Evolutionary conservation across 2,329 filamentous ascomycete genomes (phyloP).

Genomic region (Periconia sp.): DNA sequence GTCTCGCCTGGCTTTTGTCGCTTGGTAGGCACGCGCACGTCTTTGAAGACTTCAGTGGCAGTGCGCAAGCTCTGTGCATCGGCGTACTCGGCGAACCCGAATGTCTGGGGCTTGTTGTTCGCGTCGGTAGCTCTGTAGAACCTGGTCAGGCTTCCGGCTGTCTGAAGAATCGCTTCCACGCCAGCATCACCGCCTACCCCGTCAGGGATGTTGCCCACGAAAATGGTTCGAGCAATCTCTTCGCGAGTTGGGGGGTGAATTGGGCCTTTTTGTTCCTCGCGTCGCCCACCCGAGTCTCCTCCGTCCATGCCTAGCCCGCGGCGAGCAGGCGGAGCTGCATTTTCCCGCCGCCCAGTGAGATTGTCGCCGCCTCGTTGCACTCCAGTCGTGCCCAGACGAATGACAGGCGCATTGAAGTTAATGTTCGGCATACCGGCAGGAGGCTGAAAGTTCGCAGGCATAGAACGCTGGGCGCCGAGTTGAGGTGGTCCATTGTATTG

Average conservation of each 20-base stretch:
- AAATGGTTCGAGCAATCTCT: conserved; percentile 90
- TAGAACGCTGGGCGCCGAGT: conserved; percentile 78
- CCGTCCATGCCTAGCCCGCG: conserved; percentile 63
- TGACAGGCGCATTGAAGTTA: conserved; percentile 97
- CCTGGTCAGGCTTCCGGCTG: conserved; percentile 79
- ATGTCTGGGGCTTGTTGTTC: conserved; percentile 82
- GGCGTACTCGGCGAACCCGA: conserved; percentile 96
- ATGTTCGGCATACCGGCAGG: conserved; percentile 94
- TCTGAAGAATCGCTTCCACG: conserved; percentile 76
- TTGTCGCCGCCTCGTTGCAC: conserved; percentile 63
- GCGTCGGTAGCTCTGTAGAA: conserved; percentile 83
- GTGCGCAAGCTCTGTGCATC: conserved; percentile 86
- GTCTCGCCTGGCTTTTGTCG: conserved; percentile 65
- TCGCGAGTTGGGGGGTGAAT: conserved; percentile 84
- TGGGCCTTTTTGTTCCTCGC: conserved; percentile 63
- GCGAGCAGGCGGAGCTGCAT: conserved; percentile 45
- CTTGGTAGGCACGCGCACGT: conserved; percentile 81
- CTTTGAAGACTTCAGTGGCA: conserved; percentile 82
- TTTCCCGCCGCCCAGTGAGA: conserved; percentile 57
- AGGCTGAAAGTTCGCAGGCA: conserved; percentile 84
- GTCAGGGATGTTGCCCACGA: conserved; percentile 84
- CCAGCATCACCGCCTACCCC: conserved; percentile 77
- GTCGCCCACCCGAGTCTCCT: conserved; percentile 67
- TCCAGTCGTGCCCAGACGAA: conserved; percentile 81
- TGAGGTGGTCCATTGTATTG: conserved; percentile 74